Evolutionary conservation across 2,329 filamentous ascomycete species (phyloP), one percentile per base, ranked within the genome.

Genomic region (Tolypocladium pustulatum): DNA sequence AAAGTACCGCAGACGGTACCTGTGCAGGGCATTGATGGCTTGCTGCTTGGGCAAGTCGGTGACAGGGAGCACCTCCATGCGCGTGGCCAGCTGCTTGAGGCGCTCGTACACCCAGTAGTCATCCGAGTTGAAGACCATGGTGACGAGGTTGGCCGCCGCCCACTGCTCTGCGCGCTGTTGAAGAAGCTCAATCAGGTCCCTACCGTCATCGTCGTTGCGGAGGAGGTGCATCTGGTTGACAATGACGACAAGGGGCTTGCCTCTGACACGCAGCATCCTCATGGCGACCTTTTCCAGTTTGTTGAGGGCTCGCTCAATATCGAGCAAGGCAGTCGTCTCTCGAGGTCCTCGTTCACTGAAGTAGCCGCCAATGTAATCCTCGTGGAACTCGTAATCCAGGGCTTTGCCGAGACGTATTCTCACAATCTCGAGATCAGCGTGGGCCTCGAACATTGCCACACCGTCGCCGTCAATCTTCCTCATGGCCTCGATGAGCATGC

Each of bases 31-130:
- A 30, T 78, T 76, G 61, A 96, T 82, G 4, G 94, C 92, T 66
- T 89, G 85, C 13, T 77, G 71, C 70, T 92, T 96, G 56, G 88
- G 84, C 8, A 99, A 78, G 71, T 99, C 94, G 5, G 83, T 81
- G 49, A 99, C 86, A 10, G 91, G 85, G 41, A 96, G 87, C 5
- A 99, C 89, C 68, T 97, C 92, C 90, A 99, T 96, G 53, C 94
- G 85, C 2, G 92, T 96, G 3, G 91, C 90, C 60, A 96, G 87
- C 70, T 90, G 87, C 78, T 97, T 97, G 57, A 99, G 77, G 17
- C 92, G 84, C 72, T 99, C 94, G 67, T 97, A 97, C 0, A 99
- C 89, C 94, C 94, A 99, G 74, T 96, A 99, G 70, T 97, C 94
- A 72, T 99, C 94, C 57, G 87, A 92, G 74, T 97, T 97, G 76